phyloP scores from a whole-genome alignment of 306 rosid species.

The Abrus pulchellus region DNA sequence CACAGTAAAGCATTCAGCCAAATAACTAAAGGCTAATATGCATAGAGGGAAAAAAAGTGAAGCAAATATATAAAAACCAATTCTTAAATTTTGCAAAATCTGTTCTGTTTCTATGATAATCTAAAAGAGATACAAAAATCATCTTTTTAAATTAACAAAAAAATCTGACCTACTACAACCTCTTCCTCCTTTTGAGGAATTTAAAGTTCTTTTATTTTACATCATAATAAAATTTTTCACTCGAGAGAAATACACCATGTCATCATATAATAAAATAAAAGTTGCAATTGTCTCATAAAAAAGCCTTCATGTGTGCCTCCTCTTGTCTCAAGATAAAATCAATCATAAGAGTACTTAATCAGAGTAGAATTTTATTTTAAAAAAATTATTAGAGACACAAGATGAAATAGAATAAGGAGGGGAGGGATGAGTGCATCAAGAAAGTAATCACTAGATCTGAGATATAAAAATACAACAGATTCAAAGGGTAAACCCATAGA shows the following conservation, averaged over 20 bases:
- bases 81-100: conserved; percentile 2
- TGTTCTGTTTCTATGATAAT: neutral
- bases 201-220: neutral
- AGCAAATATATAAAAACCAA: neutral
- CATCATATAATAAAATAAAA: neutral
- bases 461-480: neutral
- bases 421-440: neutral
- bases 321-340: conserved; percentile 4
- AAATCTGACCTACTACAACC: neutral
- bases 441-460: neutral
- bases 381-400: neutral
- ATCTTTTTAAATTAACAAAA: neutral
- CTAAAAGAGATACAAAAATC: neutral
- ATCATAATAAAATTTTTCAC: neutral
- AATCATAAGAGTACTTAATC: neutral
- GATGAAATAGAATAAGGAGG: neutral
- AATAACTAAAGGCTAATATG: no score
- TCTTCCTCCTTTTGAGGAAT: neutral
- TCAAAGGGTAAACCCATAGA: neutral
- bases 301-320: neutral
- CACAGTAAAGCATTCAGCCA: no score
- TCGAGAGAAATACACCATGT: neutral
- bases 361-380: neutral
- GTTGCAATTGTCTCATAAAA: neutral
- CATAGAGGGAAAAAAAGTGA: no score